phyloP scores from a whole-genome alignment of 2,329 filamentous ascomycete genomes.

The Ophiostoma sp. region DNA sequence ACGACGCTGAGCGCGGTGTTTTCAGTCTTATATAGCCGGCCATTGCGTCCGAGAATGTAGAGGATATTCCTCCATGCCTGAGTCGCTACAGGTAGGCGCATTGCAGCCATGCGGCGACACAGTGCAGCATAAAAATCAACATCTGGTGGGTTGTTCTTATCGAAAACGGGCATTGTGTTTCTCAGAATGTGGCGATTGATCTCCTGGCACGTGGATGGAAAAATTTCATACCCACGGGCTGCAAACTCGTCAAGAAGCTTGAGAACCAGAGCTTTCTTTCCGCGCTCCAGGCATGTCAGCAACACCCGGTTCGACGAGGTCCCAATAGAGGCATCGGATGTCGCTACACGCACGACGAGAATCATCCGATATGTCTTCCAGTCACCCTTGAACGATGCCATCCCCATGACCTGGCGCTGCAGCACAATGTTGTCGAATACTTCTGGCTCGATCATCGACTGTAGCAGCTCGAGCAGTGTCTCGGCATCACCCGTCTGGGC shows the following conservation, averaged over 20 bases:
- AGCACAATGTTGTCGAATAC: constrained; percentile 46
- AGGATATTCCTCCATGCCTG: constrained; percentile 43
- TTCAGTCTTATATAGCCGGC: constrained; percentile 43
- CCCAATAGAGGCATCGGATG: constrained; percentile 31
- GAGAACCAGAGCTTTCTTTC: constrained; percentile 29
- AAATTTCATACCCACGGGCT: constrained; percentile 32
- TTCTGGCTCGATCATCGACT: constrained; percentile 50
- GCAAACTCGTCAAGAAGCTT: constrained; percentile 38
- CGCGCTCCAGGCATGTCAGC: constrained; percentile 29
- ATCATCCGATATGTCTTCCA: constrained; percentile 41
- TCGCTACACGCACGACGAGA: constrained; percentile 39
- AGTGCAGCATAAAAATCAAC: constrained; percentile 34
- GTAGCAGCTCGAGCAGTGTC: constrained; percentile 42
- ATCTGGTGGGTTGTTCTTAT: constrained; percentile 25
- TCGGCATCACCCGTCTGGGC: constrained; percentile 51
- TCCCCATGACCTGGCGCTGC: constrained; percentile 37
- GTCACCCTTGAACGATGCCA: constrained; percentile 36
- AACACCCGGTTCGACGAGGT: constrained; percentile 35
- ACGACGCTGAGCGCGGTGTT: constrained; percentile 41
- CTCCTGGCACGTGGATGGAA: constrained; percentile 28
- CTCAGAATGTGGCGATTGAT: constrained; percentile 32
- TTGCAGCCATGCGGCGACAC: constrained; percentile 35
- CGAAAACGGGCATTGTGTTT: constrained; percentile 28
- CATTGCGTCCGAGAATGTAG: constrained; percentile 40
- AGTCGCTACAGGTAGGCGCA: constrained; percentile 39